phyloP scores from a whole-genome alignment of 768 basidiomycete species.

The Hygrophorus russula region DNA sequence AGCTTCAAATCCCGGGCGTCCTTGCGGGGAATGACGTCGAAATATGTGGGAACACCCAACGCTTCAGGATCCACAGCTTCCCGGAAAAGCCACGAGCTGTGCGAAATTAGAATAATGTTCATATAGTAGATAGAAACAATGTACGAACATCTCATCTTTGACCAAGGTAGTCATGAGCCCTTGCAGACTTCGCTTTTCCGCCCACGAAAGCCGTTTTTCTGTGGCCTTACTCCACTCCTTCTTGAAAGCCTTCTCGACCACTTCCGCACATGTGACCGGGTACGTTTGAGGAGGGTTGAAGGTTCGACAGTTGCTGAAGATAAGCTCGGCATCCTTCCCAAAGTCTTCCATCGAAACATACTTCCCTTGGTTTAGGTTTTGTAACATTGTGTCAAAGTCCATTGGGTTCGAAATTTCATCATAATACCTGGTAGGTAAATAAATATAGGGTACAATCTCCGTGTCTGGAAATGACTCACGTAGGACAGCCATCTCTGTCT shows the following conservation, averaged over 20 bases:
- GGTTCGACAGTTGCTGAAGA: slow-evolving; percentile 81
- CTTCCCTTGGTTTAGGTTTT: slow-evolving; percentile 51
- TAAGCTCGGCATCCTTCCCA: slow-evolving; percentile 65
- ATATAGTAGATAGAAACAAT: slow-evolving; percentile 6
- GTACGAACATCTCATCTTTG: slow-evolving; percentile 54
- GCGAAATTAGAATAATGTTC: slow-evolving; percentile 6
- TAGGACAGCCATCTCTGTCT: slow-evolving; percentile 74
- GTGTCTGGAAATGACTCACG: slow-evolving; percentile 39
- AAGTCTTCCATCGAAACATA: slow-evolving; percentile 81
- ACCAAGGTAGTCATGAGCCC: slow-evolving; percentile 56
- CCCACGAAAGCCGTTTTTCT: slow-evolving; percentile 62
- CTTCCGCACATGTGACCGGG: slow-evolving; percentile 60
- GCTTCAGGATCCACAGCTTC: slow-evolving; percentile 83
- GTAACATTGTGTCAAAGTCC: slow-evolving; percentile 79
- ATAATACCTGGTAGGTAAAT: slow-evolving; percentile 51
- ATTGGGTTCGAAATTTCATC: slow-evolving; percentile 88
- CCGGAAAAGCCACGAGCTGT: slow-evolving; percentile 66
- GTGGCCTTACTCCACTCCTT: slow-evolving; percentile 77
- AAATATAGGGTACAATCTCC: not conserved
- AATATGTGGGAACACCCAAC: slow-evolving; percentile 80
- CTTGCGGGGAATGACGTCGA: slow-evolving; percentile 73
- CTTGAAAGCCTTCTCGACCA: slow-evolving; percentile 65
- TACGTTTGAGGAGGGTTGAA: slow-evolving; percentile 85
- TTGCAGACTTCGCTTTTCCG: slow-evolving; percentile 73
- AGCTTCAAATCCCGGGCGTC: slow-evolving; percentile 80